Base-by-base conservation (phyloP, 768 basidiomycete species). In the Tremella mesenterica region DNA sequence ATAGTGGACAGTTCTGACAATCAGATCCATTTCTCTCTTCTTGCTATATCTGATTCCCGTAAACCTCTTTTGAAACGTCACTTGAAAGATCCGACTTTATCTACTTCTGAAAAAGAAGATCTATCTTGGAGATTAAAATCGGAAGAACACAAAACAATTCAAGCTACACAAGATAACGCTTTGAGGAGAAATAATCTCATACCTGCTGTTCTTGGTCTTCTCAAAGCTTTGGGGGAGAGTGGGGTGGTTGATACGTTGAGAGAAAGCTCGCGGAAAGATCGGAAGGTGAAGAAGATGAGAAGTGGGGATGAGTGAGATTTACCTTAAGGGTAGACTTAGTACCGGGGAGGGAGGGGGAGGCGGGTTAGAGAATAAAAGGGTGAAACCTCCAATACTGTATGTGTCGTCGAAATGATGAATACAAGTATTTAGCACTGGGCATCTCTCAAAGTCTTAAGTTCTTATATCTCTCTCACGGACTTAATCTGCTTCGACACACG, bases 11-110 rank as follows among this genome's bases (percentile, higher is more conserved):
- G n/a, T 7, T 44, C 56, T 59, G 46, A 54, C 29, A 28, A 16
- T n/a, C 58, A 92, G 89, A 78, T 93, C 49, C 88, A 92, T 69
- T 96, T 96, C 77, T 91, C 85, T 72, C 80, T 96, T 30, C 81
- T 95, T 30, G 89, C 88, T 5, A 76, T 99, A 39, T 84, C 85
- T 50, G 83, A 85, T 38, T 86, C 89, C 68, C 85, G 88, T 27
- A 61, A 95, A 23, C 86, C 86, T 12, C 64, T 72, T 4, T 78
- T 96, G 21, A 79, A 82, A 68, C 67, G 76, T 21, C 81, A 83
- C 46, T 71, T 90, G 21, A 73, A 77, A 47, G 75, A 72, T 57
- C 73, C 61, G 1, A 41, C 49, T 0, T 56, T 57, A n/a, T n/a
- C n/a, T n/a, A 2, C 50, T 59, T 3, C 26, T 57, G 0, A 45